These are phyloP conservation scores for Forsythia suspensa DNA, from an alignment of 257 asterid genomes.

Conservation along the genomic window DNA sequence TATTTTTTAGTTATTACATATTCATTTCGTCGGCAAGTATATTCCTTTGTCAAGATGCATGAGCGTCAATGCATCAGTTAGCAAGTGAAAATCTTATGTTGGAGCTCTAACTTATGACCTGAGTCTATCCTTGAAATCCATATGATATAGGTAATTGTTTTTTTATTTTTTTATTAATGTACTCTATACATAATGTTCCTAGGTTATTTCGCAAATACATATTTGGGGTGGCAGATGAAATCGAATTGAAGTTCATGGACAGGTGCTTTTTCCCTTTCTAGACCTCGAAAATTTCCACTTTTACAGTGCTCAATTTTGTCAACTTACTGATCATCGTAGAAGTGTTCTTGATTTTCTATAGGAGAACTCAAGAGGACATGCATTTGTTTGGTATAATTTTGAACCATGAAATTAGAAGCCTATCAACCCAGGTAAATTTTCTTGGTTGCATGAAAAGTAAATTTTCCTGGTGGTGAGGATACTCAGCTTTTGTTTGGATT, in stretches of 20 bases:
- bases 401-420: constrained; percentile 50
- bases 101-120: not conserved
- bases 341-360: constrained; percentile 16
- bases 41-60: not conserved
- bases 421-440: constrained; percentile 43
- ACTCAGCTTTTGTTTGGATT: not conserved
- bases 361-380: constrained; percentile 53
- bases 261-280: constrained; percentile 28
- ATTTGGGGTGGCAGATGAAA: constrained; percentile 57
- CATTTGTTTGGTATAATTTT: constrained; percentile 42
- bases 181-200: not conserved
- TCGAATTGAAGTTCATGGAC: constrained; percentile 54
- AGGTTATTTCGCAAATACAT: constrained; percentile 52
- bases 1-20: not conserved
- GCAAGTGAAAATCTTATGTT: not conserved
- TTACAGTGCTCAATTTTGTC: not conserved
- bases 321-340: not conserved
- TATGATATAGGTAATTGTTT: not conserved
- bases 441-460: not conserved
- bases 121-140: not conserved
- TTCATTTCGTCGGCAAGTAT: not conserved
- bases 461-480: not conserved
- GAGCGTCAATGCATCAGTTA: not conserved
- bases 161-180: not conserved
- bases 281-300: not conserved